A percentile compares a stretch with the other conserved stretches of the same genome.
These are phyloP conservation scores for Chenopodium quinoa DNA, from an alignment of 148 eudicot genomes.

Conservation along the genomic window DNA sequence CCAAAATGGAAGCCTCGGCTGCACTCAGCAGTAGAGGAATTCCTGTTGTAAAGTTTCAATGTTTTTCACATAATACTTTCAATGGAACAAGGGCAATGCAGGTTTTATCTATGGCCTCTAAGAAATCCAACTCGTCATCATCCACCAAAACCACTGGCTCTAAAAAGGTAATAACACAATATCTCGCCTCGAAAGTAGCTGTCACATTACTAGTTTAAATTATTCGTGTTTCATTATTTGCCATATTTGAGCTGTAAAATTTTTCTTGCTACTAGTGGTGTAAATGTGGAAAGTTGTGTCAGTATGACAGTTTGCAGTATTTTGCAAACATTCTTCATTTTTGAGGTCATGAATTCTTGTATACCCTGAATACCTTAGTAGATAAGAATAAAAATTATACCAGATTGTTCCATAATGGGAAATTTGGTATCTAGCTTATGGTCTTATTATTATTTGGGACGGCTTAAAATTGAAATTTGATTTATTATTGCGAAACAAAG, in stretches of 20 bases:
- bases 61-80: neutral
- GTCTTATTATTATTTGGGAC: too few species aligned
- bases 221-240: too few species aligned
- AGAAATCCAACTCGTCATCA: constrained; percentile 23
- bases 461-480: neutral
- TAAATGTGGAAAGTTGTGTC: too few species aligned
- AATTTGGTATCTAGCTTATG: too few species aligned
- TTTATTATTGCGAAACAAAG: neutral
- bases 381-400: neutral
- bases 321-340: neutral
- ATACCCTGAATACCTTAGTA: too few species aligned
- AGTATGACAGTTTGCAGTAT: too few species aligned
- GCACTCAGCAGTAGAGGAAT: constrained; percentile 27
- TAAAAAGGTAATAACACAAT: neutral
- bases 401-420: neutral
- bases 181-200: neutral
- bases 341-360: neutral
- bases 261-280: too few species aligned
- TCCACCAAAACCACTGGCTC: constrained; percentile 15
- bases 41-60: constrained; percentile 2
- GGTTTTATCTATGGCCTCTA: constrained; percentile 25
- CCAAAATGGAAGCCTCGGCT: constrained; percentile 32
- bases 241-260: too few species aligned
- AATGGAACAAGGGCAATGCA: constrained; percentile 17
- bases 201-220: neutral